phyloP scores from a whole-genome alignment of 1,284 basidiomycete genomes.

The Anthracocystis walkeri region DNA sequence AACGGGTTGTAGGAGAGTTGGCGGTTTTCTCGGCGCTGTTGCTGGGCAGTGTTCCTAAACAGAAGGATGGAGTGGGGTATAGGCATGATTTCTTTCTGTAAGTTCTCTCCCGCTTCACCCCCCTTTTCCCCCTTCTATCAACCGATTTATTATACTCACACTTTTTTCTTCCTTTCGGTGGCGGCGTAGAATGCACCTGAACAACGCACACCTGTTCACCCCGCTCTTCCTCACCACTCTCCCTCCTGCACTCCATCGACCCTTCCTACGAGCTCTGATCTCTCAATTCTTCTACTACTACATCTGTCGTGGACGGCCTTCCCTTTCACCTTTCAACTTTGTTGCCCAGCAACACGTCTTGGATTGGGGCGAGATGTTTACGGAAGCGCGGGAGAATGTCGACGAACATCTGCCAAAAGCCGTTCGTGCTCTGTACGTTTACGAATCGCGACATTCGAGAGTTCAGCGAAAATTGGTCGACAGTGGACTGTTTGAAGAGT shows the following conservation, averaged over 20 bases:
- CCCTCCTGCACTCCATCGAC: background rate
- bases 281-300: conserved; percentile 32
- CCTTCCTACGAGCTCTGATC: conserved; percentile 22
- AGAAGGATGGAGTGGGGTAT: conserved; percentile 4
- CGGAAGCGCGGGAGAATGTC: conserved; percentile 2
- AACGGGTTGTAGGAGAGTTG: conserved; percentile 23
- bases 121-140: background rate
- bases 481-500: background rate
- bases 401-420: conserved; percentile 49
- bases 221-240: conserved; percentile 13
- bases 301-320: conserved; percentile 32
- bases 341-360: background rate
- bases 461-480: background rate
- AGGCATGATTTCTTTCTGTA: conserved; percentile 52
- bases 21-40: conserved; percentile 26
- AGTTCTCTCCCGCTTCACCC: background rate
- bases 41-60: conserved; percentile 32
- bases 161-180: background rate
- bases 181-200: conserved; percentile 34
- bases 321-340: conserved; percentile 9
- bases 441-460: background rate
- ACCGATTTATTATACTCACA: background rate
- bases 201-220: conserved; percentile 51
- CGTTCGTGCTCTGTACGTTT: conserved; percentile 30
- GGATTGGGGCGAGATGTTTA: conserved; percentile 24